Conservation (phyloP, 2,329 filamentous ascomycete genomes). For the Sarocladium oryzae region DNA sequence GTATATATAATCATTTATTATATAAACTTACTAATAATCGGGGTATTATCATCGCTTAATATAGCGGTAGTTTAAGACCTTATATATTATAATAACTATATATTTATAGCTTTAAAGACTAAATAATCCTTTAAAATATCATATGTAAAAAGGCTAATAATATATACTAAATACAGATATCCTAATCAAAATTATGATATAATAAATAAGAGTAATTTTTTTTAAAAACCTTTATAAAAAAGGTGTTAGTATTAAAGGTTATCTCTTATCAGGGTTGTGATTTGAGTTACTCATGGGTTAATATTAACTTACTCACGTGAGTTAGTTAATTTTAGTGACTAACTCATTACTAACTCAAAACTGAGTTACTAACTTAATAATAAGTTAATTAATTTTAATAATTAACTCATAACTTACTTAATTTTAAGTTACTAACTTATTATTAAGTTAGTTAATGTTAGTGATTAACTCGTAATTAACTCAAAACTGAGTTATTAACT, state of each 20-base stretch:
- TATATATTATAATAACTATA: not conserved
- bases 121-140: not conserved
- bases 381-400: too few relatives aligned
- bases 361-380: too few relatives aligned
- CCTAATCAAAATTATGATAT: not conserved
- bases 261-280: too few relatives aligned
- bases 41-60: not conserved
- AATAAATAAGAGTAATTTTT: not conserved
- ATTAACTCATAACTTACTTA: too few relatives aligned
- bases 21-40: not conserved
- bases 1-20: not conserved
- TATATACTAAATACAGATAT: not conserved
- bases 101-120: not conserved
- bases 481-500: not conserved
- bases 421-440: too few relatives aligned
- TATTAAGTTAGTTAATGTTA: too few relatives aligned
- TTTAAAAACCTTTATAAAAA: constrained; percentile 1
- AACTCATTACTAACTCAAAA: too few relatives aligned
- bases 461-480: too few relatives aligned
- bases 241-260: not conserved
- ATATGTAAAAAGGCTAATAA: not conserved
- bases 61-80: not conserved
- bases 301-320: too few relatives aligned
- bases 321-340: too few relatives aligned
- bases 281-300: too few relatives aligned